A percentile compares a stretch with the other conserved stretches of the same genome.
phyloP scores from a whole-genome alignment of 179 eudicot genomes.

The Nepenthes alata region DNA sequence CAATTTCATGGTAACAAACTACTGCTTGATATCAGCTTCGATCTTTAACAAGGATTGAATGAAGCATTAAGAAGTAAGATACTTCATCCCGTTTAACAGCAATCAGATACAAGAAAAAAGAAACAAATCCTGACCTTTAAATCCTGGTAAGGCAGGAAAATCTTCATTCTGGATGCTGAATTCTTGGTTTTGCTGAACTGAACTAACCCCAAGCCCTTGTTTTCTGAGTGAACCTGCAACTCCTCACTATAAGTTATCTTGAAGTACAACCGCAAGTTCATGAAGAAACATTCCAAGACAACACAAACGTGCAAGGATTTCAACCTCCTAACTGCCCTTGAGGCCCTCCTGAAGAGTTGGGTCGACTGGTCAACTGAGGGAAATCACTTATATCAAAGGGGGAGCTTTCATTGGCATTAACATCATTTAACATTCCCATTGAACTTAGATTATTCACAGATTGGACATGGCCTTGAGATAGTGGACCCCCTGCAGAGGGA shows the following conservation, averaged over 20 bases:
- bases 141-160: conserved; percentile 96
- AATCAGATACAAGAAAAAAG: background rate
- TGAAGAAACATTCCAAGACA: background rate
- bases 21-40: no score
- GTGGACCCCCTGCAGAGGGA: conserved; percentile 62
- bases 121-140: conserved; percentile 45
- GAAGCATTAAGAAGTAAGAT: background rate
- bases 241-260: conserved; percentile 12
- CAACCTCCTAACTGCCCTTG: conserved; percentile 77
- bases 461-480: conserved; percentile 78
- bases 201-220: conserved; percentile 81
- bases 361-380: conserved; percentile 88
- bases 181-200: conserved; percentile 95
- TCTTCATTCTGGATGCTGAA: conserved; percentile 98
- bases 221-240: conserved; percentile 73
- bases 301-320: background rate
- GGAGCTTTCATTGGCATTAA: conserved; percentile 60
- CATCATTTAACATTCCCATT: conserved; percentile 80
- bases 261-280: conserved; percentile 10
- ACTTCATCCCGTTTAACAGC: background rate
- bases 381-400: conserved; percentile 92
- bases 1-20: no score
- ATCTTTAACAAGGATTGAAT: no score
- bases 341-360: conserved; percentile 92
- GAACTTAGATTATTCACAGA: conserved; percentile 57